Evolutionary conservation across 768 basidiomycete species (phyloP), one percentile per base, ranked within the genome.

Genomic region (Gloeopeniophorella convolvens): DNA sequence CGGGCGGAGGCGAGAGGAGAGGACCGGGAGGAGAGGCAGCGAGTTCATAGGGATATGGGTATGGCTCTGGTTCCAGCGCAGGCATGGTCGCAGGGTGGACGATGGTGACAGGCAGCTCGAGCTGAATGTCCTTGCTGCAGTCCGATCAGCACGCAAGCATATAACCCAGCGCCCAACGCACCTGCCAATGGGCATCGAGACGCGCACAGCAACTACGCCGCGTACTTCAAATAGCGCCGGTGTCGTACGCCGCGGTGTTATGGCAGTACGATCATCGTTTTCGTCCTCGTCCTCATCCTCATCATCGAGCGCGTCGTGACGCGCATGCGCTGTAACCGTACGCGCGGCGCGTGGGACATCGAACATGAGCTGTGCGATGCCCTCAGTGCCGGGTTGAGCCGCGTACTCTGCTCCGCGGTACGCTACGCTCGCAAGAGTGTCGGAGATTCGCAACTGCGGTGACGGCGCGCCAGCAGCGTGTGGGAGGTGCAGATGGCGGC

Each of bases 381-480:
- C 89, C 60, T 90, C 89, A 3, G 72, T 74, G 15, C 85, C 85
- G 1, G 86, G 85, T 7, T 73, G 74, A 26, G 89, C 78, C 27
- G 78, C 76, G 56, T 89, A 90, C 59, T 90, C 89, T 24, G 76
- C 72, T 3, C 85, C 86, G 32, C 77, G 77, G 65, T 84, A 92
- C 10, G 82, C 75, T 15, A 89, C 80, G 10, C 76, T 79, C 2
- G 78, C 75, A 23, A 86, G 66, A 0, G 80, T 77, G 61, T 92
- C 89, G 0, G 80, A 80, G 10, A 85, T 70, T 48, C 82, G 76
- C 30, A 87, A 63, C 0, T 74, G 74, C n/a, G 72, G 67, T 70
- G 71, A 56, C 74, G 69, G 2, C 65, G 59, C 16, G 68, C 50
- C 15, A 68, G 65, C 13, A 68, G 13, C 42, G 7, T 68, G 68